Percentiles rank a stretch among this genome's conserved stretches.
These are phyloP conservation scores for Aspergillus terreus DNA, from an alignment of 2,329 filamentous ascomycete species.

Conservation along the genomic window DNA sequence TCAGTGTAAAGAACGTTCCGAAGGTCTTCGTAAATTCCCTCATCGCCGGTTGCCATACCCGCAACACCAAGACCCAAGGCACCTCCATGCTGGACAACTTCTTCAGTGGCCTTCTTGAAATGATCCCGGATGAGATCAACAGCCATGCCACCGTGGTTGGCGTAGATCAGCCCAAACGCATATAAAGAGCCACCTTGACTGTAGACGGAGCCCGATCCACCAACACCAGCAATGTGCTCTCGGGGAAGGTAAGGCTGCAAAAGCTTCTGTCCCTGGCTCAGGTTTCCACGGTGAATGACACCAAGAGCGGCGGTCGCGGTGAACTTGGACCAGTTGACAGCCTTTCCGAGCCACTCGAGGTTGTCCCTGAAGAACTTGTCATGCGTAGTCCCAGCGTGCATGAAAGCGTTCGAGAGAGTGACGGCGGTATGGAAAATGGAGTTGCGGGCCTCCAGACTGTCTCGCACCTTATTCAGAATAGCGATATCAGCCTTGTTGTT, in stretches of 20 bases:
- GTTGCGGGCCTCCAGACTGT: constrained; percentile 91
- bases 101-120: constrained; percentile 52
- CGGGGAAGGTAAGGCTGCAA: constrained; percentile 91
- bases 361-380: constrained; percentile 99
- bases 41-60: constrained; percentile 92
- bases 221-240: constrained; percentile 55
- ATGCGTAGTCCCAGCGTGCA: constrained; percentile 97
- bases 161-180: constrained; percentile 92
- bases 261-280: constrained; percentile 88
- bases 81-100: constrained; percentile 95
- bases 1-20: constrained; percentile 86
- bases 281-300: constrained; percentile 93
- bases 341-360: constrained; percentile 95
- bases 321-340: constrained; percentile 99
- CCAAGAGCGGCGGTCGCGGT: constrained; percentile 93
- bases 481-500: constrained; percentile 90
- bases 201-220: constrained; percentile 81
- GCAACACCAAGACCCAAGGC: constrained; percentile 93
- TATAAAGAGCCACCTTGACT: constrained; percentile 95
- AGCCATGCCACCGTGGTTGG: constrained; percentile 92
- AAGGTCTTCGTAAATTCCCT: constrained; percentile 86
- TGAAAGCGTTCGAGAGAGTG: constrained; percentile 96
- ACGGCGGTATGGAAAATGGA: constrained; percentile 98
- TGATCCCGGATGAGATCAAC: constrained; percentile 46
- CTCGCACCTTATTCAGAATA: constrained; percentile 93